Evolutionary conservation across 306 rosid genomes (phyloP), one percentile per base, ranked within the genome.

Genomic region (Cicer chorassanicum): DNA sequence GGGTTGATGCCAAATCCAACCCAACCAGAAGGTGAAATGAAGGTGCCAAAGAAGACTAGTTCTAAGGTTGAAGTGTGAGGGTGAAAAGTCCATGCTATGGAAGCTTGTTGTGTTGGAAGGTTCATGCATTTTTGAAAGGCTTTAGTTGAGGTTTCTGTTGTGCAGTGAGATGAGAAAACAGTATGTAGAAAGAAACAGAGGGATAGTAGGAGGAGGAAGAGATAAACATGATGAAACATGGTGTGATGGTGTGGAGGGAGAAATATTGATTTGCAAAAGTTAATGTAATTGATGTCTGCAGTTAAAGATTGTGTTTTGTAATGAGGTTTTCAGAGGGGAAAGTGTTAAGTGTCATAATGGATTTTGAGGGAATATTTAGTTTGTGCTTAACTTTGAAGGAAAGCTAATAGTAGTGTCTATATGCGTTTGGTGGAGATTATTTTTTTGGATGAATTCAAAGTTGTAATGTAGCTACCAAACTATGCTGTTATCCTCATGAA

Each of bases 1-100:
- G 98, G 98, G 74, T 94, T 94, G 68, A 91, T 85, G 9, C 98
- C 98, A 81, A 89, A 90, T 7, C 91, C 98, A 7, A 94, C 96
- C 98, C 97, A 94, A 3, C 97, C 98, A 0, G 98, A 91, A 29
- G 98, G 98, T 1, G 98, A 94, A 15, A 94, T 94, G 95, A 94
- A 94, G 65, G 77, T 83, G 49, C 96, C 97, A 42, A 85, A 91
- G 89, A 94, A 94, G 54, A 80, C 88, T 10, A 94, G 83, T 75
- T 91, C 97, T 39, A 94, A 48, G 50, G 97, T 91, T 24, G 88
- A 59, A 16, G 89, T 94, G 75, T 82, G 87, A 69, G 84, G 68
- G 70, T 94, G 96, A 70, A 87, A 91, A 70, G 97, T 94, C 98
- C 98, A 94, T 6, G 98, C 98, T 55, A 94, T 83, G 75, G 98